Evolutionary conservation across 2,329 filamentous ascomycete species (phyloP), one percentile per base, ranked within the genome.

Genomic region (Plectosphaerella cucumerina): DNA sequence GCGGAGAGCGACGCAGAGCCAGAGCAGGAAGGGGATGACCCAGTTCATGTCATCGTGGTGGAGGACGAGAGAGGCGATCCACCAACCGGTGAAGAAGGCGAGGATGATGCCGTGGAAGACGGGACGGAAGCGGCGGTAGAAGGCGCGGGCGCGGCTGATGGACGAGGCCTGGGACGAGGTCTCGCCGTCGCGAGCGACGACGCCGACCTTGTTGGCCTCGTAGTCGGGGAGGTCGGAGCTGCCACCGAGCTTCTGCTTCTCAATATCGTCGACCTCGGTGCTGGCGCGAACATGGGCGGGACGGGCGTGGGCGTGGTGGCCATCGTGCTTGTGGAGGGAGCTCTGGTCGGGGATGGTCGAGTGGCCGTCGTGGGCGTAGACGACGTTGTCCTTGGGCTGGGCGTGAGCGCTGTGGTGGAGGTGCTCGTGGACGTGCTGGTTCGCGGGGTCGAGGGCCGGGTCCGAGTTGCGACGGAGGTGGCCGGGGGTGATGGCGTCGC

Each of bases 11-110:
- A 95, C 84, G 58, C 75, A 78, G 44, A 96, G 80, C 76, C 86
- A 96, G 44, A 96, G 65, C 47, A 96, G 76, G 70, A 95, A 94
- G 0, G 91, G 90, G 47, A 92, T 81, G 51, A 95, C 70, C 90
- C 90, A 96, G 62, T 89, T 90, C 69, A 76, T 77, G 62, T 90
- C 83, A 53, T 86, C 59, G 53, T 82, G 82, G 65, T 93, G 89
- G 49, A 90, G 74, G 53, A 91, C 75, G 45, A 93, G 72, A 50
- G 85, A 82, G 6, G 86, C 84, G 57, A 92, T 86, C 87, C 87
- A 92, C 88, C 88, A 91, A 61, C 74, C 76, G 3, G 74, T 76
- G 54, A 74, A 73, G 50, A 76, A 58, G 47, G 60, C 57, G 48
- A 71, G 72, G 60, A 77, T 57, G 62, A 74, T 59, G 57, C 75